Evolutionary conservation across 306 rosid genomes (phyloP).

Genomic region (Casuarina cunninghamiana): DNA sequence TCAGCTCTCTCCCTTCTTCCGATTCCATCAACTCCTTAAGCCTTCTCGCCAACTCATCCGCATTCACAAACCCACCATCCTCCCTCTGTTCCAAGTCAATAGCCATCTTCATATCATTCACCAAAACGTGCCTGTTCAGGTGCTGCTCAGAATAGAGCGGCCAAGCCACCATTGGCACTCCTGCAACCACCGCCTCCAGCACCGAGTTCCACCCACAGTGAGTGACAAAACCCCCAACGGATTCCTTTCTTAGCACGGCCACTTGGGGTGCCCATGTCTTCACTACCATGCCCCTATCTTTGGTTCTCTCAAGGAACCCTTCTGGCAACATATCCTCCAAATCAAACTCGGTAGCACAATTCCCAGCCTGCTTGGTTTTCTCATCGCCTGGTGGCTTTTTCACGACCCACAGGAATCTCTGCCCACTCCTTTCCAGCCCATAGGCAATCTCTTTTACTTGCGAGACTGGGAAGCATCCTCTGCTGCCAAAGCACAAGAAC

Average conservation of each 20-base stretch:
- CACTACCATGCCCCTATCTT: conserved; percentile 38
- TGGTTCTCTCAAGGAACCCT: conserved; percentile 37
- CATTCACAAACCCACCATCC: conserved; percentile 35
- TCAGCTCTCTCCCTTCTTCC: conserved; percentile 24
- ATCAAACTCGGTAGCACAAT: neutral
- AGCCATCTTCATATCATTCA: conserved; percentile 33
- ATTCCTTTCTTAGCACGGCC: conserved; percentile 26
- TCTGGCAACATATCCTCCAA: conserved; percentile 20
- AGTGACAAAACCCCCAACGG: conserved; percentile 43
- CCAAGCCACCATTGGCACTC: conserved; percentile 45
- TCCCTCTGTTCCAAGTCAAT: conserved; percentile 28
- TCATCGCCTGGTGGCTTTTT: conserved; percentile 19
- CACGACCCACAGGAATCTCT: conserved; percentile 26
- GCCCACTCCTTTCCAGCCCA: conserved; percentile 31
- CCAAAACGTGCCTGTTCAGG: conserved; percentile 34
- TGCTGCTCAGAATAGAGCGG: conserved; percentile 46
- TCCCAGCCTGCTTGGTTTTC: neutral
- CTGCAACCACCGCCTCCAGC: conserved; percentile 34
- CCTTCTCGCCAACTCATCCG: conserved; percentile 28
- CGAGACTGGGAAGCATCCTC: conserved; percentile 10
- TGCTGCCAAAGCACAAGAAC: conserved; percentile 31
- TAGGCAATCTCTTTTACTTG: conserved; percentile 29
- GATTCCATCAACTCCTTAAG: conserved; percentile 42
- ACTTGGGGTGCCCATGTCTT: conserved; percentile 45
- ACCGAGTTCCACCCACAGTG: conserved; percentile 49